Evolutionary conservation across 179 eudicot genomes (phyloP).

Genomic region (Spergularia azorica): DNA sequence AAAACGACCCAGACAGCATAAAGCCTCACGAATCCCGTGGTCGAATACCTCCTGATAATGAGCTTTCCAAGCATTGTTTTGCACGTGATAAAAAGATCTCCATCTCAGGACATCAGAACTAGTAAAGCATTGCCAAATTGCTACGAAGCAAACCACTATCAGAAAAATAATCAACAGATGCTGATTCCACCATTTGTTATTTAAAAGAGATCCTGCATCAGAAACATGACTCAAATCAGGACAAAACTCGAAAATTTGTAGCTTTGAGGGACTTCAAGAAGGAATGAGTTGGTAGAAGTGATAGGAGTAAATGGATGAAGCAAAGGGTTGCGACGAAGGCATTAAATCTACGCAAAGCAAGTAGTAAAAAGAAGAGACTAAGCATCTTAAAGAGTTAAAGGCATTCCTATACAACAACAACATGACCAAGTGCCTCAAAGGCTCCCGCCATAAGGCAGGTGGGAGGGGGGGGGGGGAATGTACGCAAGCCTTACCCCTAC

Average conservation of each 20-base stretch:
- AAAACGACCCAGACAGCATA: slow-evolving; percentile 83
- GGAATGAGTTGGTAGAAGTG: too few relatives aligned
- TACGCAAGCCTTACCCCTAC: too few relatives aligned
- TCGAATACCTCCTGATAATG: slow-evolving; percentile 86
- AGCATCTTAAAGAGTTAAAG: background rate
- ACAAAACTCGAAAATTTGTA: background rate
- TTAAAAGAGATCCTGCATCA: slow-evolving; percentile 39
- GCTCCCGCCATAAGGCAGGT: too few relatives aligned
- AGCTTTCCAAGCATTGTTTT: slow-evolving; percentile 71
- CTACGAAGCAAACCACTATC: slow-evolving; percentile 45
- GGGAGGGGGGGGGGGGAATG: too few relatives aligned
- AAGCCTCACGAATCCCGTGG: slow-evolving; percentile 80
- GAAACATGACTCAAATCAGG: slow-evolving; percentile 19
- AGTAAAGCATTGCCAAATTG: slow-evolving; percentile 59
- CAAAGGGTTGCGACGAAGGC: background rate
- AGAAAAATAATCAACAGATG: slow-evolving; percentile 48
- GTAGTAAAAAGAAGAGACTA: background rate
- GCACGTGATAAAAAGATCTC: slow-evolving; percentile 73
- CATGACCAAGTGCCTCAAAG: too few relatives aligned
- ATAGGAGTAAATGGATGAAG: background rate
- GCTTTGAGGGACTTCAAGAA: background rate
- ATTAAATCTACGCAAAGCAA: background rate
- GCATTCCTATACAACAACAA: too few relatives aligned
- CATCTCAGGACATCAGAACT: slow-evolving; percentile 75
- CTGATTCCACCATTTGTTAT: slow-evolving; percentile 44